Percentiles rank a stretch among this genome's conserved stretches.
phyloP scores from a whole-genome alignment of 2,329 filamentous ascomycete genomes.

The Corinectria fuckeliana region DNA sequence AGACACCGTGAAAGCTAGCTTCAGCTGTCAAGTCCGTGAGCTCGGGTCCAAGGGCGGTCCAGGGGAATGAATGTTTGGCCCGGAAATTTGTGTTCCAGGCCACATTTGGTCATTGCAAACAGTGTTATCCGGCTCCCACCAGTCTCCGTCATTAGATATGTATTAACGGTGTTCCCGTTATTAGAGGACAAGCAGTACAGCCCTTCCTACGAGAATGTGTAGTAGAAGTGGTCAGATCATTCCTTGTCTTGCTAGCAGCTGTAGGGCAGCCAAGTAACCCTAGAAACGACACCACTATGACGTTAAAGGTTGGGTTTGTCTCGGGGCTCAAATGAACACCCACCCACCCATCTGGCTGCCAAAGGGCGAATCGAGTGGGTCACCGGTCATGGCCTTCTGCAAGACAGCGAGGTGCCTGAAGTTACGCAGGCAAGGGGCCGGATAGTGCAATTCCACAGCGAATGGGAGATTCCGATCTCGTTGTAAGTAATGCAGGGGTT shows the following conservation, averaged over 20 bases:
- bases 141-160: no score
- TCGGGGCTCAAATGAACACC: slow-evolving; percentile 16
- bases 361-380: slow-evolving; percentile 21
- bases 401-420: slow-evolving; percentile 29
- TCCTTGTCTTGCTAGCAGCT: neutral
- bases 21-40: neutral
- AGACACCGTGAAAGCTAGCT: slow-evolving; percentile 14
- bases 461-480: neutral
- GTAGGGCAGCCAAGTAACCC: neutral
- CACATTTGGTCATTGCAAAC: neutral
- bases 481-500: neutral
- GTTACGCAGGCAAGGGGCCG: slow-evolving; percentile 30
- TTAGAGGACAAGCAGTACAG: no score
- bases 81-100: slow-evolving; percentile 1
- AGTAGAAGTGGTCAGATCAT: no score
- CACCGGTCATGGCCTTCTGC: slow-evolving; percentile 28
- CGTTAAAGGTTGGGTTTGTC: slow-evolving; percentile 24
- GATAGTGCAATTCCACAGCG: neutral
- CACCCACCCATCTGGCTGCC: slow-evolving; percentile 6
- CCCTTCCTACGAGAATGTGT: no score
- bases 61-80: neutral
- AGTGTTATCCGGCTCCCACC: no score
- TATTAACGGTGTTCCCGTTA: no score
- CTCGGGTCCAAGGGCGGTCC: neutral
- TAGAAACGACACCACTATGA: neutral